Percentiles rank a stretch among this genome's conserved stretches.
phyloP scores from a whole-genome alignment of 768 basidiomycete species.

The Naganishia randhawae region DNA sequence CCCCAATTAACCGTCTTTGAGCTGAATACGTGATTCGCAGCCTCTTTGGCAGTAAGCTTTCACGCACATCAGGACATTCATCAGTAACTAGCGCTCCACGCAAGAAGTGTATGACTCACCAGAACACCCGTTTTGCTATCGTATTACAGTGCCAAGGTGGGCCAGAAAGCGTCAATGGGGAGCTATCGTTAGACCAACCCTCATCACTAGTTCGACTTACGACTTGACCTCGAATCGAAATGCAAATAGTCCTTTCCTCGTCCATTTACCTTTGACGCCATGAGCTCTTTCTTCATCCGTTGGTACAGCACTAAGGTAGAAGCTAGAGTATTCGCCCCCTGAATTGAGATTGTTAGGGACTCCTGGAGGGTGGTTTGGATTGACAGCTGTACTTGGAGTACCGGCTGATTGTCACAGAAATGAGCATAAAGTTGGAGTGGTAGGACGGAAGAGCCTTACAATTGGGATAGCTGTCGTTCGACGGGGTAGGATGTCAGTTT shows the following conservation, averaged over 20 bases:
- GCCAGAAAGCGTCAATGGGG: background rate
- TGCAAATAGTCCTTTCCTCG: constrained; percentile 77
- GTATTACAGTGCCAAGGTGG: background rate
- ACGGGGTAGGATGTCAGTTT: background rate
- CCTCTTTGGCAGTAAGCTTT: constrained; percentile 25
- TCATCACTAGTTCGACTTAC: constrained; percentile 50
- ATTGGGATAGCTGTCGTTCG: constrained; percentile 23
- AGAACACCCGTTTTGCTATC: background rate
- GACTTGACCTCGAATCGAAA: constrained; percentile 78
- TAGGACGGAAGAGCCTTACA: background rate
- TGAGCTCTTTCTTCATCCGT: constrained; percentile 70
- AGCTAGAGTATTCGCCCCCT: constrained; percentile 26
- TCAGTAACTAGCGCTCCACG: constrained; percentile 31
- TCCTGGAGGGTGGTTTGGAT: constrained; percentile 12
- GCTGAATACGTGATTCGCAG: constrained; percentile 36
- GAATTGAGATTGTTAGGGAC: constrained; percentile 16
- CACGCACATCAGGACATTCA: background rate
- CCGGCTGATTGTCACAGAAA: background rate
- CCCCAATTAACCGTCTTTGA: constrained; percentile 76
- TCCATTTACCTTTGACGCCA: constrained; percentile 69
- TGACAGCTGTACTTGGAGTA: constrained; percentile 7
- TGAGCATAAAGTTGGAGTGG: background rate
- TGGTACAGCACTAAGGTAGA: constrained; percentile 54
- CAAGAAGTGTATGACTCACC: constrained; percentile 1
- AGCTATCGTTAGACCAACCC: background rate